Evolutionary conservation across 129 eudicot species (phyloP).

Genomic region (Helichrysum umbraculigerum): DNA sequence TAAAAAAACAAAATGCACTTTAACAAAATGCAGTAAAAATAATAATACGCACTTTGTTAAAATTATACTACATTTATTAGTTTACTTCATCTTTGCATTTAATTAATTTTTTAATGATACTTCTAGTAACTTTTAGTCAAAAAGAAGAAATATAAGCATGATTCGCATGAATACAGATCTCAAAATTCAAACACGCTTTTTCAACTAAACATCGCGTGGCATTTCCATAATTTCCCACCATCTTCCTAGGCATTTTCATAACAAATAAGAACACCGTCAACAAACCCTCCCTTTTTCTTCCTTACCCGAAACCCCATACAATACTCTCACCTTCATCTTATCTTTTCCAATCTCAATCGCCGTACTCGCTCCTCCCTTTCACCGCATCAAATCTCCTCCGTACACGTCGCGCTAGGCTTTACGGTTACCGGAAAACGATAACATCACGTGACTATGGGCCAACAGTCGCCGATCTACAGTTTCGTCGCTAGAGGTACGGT

Average conservation of each 20-base stretch:
- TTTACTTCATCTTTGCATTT: too few relatives aligned
- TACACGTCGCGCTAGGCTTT: not conserved
- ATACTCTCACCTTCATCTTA: not conserved
- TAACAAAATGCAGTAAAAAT: too few relatives aligned
- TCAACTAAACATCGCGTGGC: slow-evolving; percentile 31
- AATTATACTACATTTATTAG: too few relatives aligned
- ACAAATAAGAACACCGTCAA: slow-evolving; percentile 5
- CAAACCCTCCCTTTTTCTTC: slow-evolving; percentile 7
- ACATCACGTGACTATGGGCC: slow-evolving; percentile 54
- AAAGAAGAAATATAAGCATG: not conserved
- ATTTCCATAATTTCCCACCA: slow-evolving; percentile 32
- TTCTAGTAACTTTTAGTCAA: too few relatives aligned
- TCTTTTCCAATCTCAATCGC: not conserved
- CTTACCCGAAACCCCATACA: not conserved
- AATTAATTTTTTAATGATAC: too few relatives aligned
- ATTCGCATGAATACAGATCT: not conserved
- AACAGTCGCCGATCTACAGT: slow-evolving; percentile 93
- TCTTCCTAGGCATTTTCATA: slow-evolving; percentile 9
- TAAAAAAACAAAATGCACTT: too few relatives aligned
- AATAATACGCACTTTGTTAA: too few relatives aligned
- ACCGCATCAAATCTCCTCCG: not conserved
- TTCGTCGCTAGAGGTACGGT: slow-evolving; percentile 94
- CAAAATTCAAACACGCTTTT: slow-evolving; percentile 2
- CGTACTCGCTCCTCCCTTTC: not conserved
- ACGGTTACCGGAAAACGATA: not conserved